These are phyloP conservation scores for Pseudozyma sp. DNA, from an alignment of 1,284 basidiomycete species.

Conservation along the genomic window DNA sequence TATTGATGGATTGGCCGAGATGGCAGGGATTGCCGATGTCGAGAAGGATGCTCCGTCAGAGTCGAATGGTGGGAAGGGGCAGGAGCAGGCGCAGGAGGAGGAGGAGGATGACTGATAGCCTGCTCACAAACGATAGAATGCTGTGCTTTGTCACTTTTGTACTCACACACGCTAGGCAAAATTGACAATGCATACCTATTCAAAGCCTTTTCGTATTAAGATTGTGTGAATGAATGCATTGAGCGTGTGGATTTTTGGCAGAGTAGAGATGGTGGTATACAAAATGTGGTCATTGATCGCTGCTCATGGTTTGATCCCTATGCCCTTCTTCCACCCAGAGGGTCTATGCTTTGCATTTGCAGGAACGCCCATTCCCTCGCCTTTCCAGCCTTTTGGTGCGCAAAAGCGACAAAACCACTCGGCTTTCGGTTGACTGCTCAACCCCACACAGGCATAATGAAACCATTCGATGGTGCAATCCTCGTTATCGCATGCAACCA, in stretches of 20 bases:
- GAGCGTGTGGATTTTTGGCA: too few relatives aligned
- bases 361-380: constrained; percentile 50
- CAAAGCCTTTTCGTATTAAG: not conserved
- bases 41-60: constrained; percentile 26
- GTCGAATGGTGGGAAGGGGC: constrained; percentile 1
- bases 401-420: constrained; percentile 69
- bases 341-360: constrained; percentile 36
- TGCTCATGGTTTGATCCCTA: constrained; percentile 24
- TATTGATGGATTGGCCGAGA: constrained; percentile 60
- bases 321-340: constrained; percentile 18
- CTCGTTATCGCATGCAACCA: constrained; percentile 70
- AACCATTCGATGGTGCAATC: constrained; percentile 72
- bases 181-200: constrained; percentile 2
- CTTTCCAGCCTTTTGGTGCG: constrained; percentile 57
- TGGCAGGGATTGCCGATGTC: constrained; percentile 47
- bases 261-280: not conserved
- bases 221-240: not conserved
- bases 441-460: constrained; percentile 64
- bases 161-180: not conserved
- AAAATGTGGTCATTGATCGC: too few relatives aligned
- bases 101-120: not conserved
- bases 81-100: constrained; percentile 2
- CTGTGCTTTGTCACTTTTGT: not conserved
- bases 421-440: constrained; percentile 48
- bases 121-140: not conserved